Base-by-base conservation (phyloP, 2,329 filamentous ascomycete genomes). In the Botryosphaeria dothidea region DNA sequence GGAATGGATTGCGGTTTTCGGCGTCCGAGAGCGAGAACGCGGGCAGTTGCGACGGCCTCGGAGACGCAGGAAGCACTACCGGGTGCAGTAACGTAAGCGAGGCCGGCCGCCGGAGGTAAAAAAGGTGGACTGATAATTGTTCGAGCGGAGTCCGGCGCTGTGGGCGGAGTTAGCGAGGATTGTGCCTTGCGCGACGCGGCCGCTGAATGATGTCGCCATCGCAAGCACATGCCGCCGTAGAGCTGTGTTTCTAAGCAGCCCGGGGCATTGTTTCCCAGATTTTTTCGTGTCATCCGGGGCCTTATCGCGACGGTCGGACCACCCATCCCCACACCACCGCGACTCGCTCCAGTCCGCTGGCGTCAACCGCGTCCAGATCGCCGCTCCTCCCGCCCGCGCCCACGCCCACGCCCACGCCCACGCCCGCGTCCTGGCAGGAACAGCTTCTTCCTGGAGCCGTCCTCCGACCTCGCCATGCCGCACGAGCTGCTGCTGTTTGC, bases 401-500 rank as follows among this genome's bases (percentile, higher is more conserved):
- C 21, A 23, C 41, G 15, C 51, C 29, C 27, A 61, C 23, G 31
- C 34, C 31, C 31, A 34, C 31, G 31, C 31, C 31, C 13, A 8
- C 31, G 31, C 17, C n/a, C 25, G n/a, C 38, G 11, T 4, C 38
- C 38, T 13, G 38, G 8, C 11, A 52, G 25, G 38, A 56, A 38
- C 41, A 46, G 36, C 36, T 62, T 34, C 17, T 13, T 25, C 19
- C 38, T 41, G 38, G 46, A 49, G 25, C 29, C 38, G 19, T 23
- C 45, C n/a, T 25, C 61, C 52, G 38, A 58, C 54, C 36, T 41
- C 54, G 43, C 41, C 62, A 64, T 64, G 62, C 61, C 61, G 86
- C 86, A 89, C 75, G 86, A 89, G 78, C 80, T 88, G 69, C 78
- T 87, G 54, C 82, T 89, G 51, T 88, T 85, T 76, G 86, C 84